Base-by-base conservation (phyloP, 1,284 basidiomycete species). In the Naganishia sp. region DNA sequence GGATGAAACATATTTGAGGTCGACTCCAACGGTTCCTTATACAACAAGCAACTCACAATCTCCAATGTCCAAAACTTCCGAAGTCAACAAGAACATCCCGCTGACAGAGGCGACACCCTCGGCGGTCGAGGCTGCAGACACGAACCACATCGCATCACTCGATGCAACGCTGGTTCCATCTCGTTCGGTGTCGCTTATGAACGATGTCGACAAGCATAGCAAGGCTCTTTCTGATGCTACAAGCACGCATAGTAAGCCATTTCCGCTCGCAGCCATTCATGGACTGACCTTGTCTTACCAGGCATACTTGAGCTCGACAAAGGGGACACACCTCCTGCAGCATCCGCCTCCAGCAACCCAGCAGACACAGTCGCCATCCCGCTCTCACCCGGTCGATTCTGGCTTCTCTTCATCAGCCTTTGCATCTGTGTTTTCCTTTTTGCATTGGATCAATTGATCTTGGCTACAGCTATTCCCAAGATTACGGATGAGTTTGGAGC, bases 401-500 rank as follows among this genome's bases (percentile, higher is more conserved):
- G 18, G 48, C 50, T 64, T 36, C 44, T 64, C 42, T 64, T 64
- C 28, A 45, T 55, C 42, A 54, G 52, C n/a, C 39, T 54, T 16
- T 54, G 50, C 31, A 21, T 64, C 43, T 54, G 42, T 43, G 53
- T 65, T 25, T 69, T 70, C 42, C 56, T 70, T 21, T 69, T 67
- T 46, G 74, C 75, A 2, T 67, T 75, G 33, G 79, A 80, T 70
- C 79, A 82, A 72, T 79, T 80, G 15, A 81, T 82, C 69, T 75
- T 82, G 71, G 78, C 80, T 0, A 80, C 79, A 4, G 78, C 78
- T 21, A 78, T 78, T 21, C 78, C 76, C 2, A 75, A 76, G 43
- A 80, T 81, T 60, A 77, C 79, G 3, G 74, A 71, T 42, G 71
- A 75, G 56, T 82, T 82, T 70, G 70, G 80, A 66, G 78, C 82